Evolutionary conservation across 176 grass and related monocot genomes (phyloP), one percentile per base, ranked within the genome.

Genomic region (Pontederia paniculata): DNA sequence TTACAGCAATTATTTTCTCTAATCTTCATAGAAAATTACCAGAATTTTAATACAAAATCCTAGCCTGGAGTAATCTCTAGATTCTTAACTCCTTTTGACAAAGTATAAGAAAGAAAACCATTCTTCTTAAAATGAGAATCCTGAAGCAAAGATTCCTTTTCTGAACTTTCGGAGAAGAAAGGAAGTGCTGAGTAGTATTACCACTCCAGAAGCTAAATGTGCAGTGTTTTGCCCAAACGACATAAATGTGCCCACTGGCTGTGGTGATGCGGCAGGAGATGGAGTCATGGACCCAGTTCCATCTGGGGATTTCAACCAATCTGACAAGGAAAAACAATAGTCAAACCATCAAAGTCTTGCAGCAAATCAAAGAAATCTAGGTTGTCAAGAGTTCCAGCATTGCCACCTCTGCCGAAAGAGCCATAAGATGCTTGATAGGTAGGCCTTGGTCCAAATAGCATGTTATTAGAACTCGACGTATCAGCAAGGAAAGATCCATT

Each of bases 381-480:
- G 63, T 57, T 49, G 58, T 57, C 60, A 54, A 70, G 64, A 83
- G 37, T 17, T 13, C 44, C 16, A 68, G 58, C 48, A 69, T 21
- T 53, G 9, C 49, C 70, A 89, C 86, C 81, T 76, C 74, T 81
- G 56, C 80, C 65, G n/a, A 66, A 73, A 15, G 71, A 77, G 50
- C 48, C 60, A 83, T 64, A 73, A 54, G 73, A 80, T 74, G 80
- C 45, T 69, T 70, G 72, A 77, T 80, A 88, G 76, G 80, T 76
- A 21, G 85, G 80, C 67, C 73, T 83, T 67, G 80, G 85, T n/a
- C 76, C 76, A 62, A 88, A 88, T 43, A 80, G 76, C 60, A 83
- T 78, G 76, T 76, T 72, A 71, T 80, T 83, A 50, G 80, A 77
- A 57, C 74, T 88, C 70, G 75, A 70, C 19, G 76, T 80, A 52